Base-by-base conservation (phyloP, 495 filamentous ascomycete species). In the Penicillium maclennaniae region DNA sequence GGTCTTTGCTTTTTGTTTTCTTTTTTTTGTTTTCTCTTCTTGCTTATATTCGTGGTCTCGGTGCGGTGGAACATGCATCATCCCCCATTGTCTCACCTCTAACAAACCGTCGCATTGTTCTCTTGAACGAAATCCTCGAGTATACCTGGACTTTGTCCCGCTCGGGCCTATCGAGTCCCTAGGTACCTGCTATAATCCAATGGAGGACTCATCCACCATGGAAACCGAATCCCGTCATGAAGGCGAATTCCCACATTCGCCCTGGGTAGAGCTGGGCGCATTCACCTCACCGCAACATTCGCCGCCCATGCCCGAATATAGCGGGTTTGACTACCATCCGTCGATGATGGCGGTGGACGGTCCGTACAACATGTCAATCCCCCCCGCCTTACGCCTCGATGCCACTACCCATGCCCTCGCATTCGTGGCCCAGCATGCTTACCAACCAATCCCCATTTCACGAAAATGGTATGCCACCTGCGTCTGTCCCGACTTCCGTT, bases 361-460 rank as follows among this genome's bases (percentile, higher is more conserved):
- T 17, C 52, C 69, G 1, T 78, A 76, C 52, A 67, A 65, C 58
- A 72, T 78, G 58, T 68, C 71, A 21, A 70, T 76, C 57, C 73
- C 75, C 75, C 45, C 75, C 75, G 38, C 73, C 72, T 17, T 78
- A 78, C 55, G 61, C 69, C 27, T 71, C 72, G 12, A 77, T 85
- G 45, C 80, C 84, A 63, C 73, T 87, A 52, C 81, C 86, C 45
- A 76, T 85, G 75, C 80, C 82, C n/a, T 79, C 79, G 43, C 80
- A 83, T 63, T 72, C 83, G 46, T 89, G 86, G 86, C 86, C 86
- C 16, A 89, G 85, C 64, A 80, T 86, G 77, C 76, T 87, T 58
- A 81, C 83, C 20, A 47, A 53, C 6, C 63, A 67, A 37, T 54
- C 68, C 19, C 62, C 67, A 34, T 69, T 70, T 50, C 58, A 51